Evolutionary conservation across 176 grass and related monocot genomes (phyloP).

Genomic region (Rhynchospora tenuis): DNA sequence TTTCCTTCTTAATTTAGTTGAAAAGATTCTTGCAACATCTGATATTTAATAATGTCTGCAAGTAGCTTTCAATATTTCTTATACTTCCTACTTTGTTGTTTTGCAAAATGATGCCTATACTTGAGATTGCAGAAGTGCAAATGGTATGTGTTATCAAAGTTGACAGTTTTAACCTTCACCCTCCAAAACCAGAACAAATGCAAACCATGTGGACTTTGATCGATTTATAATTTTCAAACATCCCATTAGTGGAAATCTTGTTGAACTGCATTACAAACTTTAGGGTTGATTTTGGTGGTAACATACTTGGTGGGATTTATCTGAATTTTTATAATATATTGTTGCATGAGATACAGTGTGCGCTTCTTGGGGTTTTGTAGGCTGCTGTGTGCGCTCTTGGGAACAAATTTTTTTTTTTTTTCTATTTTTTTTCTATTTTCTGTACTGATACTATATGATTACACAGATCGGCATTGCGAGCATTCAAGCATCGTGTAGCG

Average conservation of each 20-base stretch:
- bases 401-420: neutral
- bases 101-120: neutral
- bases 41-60: neutral
- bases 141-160: neutral
- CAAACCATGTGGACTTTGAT: neutral
- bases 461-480: conserved; percentile 57
- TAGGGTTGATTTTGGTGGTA: neutral
- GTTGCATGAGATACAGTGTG: neutral
- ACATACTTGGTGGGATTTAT: neutral
- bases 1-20: neutral
- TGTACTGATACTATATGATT: neutral
- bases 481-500: conserved; percentile 55
- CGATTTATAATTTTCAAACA: neutral
- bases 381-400: neutral
- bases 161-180: neutral
- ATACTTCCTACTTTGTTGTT: neutral
- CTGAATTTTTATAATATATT: neutral
- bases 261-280: neutral
- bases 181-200: neutral
- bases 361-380: neutral
- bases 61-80: neutral
- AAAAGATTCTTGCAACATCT: neutral
- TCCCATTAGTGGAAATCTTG: neutral
- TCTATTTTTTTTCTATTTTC: neutral
- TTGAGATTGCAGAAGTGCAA: neutral